Evolutionary conservation across 805 yeast genomes (phyloP).

Genomic region (Yarrowia bubula): DNA sequence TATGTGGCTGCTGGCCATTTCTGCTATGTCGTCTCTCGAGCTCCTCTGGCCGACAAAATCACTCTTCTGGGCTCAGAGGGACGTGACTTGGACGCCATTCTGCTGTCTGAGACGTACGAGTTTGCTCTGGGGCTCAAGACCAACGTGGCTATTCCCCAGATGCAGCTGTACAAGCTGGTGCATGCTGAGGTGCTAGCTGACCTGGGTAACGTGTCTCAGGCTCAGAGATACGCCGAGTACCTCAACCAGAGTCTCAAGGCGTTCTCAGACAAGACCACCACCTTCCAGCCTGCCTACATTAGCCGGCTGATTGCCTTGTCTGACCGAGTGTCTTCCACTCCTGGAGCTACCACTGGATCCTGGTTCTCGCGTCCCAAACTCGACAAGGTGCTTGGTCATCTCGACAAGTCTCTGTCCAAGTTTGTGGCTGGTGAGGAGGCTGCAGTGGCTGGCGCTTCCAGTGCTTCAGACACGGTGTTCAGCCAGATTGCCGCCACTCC

Average conservation of each 20-base stretch:
- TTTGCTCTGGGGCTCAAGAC: constrained; percentile 44
- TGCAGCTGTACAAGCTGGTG: constrained; percentile 57
- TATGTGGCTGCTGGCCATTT: constrained; percentile 44
- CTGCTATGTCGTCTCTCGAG: constrained; percentile 39
- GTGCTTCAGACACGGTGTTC: constrained; percentile 37
- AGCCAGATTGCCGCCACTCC: constrained; percentile 28
- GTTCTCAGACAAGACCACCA: constrained; percentile 27
- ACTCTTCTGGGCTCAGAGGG: constrained; percentile 22
- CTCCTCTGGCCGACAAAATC: constrained; percentile 28
- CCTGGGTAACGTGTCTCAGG: constrained; percentile 53
- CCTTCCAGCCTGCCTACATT: constrained; percentile 18
- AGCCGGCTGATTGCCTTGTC: background rate
- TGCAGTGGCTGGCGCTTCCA: constrained; percentile 3
- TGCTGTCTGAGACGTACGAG: constrained; percentile 72
- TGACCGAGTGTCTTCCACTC: constrained; percentile 8
- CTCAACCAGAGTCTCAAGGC: constrained; percentile 45
- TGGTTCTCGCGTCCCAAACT: constrained; percentile 48
- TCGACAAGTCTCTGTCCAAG: constrained; percentile 74
- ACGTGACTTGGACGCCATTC: constrained; percentile 48
- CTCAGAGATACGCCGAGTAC: constrained; percentile 62
- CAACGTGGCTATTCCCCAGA: constrained; percentile 45
- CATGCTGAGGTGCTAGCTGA: constrained; percentile 74
- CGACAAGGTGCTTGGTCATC: constrained; percentile 84
- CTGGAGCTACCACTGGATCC: constrained; percentile 16
- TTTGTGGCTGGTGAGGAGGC: constrained; percentile 85